Evolutionary conservation across 768 basidiomycete genomes (phyloP).

Genomic region (Auriscalpium microsporum): DNA sequence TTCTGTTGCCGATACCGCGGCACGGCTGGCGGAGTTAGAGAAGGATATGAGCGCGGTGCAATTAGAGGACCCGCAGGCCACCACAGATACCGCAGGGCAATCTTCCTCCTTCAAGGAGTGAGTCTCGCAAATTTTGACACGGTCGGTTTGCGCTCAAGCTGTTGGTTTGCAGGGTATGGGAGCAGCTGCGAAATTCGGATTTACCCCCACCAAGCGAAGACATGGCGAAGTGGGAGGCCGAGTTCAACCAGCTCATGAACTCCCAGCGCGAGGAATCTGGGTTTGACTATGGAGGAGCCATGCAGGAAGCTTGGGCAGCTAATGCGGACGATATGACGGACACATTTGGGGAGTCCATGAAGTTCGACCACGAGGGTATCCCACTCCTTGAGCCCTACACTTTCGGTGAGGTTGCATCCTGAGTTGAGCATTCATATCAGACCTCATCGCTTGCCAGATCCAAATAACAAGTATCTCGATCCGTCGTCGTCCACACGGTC

Average conservation of each 20-base stretch:
- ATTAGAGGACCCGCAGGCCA: constrained; percentile 10
- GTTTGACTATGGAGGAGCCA: constrained; percentile 49
- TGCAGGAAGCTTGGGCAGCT: constrained; percentile 53
- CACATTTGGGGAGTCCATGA: constrained; percentile 25
- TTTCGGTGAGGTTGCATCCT: constrained; percentile 52
- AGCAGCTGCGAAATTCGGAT: constrained; percentile 49
- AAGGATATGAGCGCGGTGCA: constrained; percentile 28
- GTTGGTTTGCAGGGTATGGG: constrained; percentile 43
- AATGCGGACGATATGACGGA: constrained; percentile 21
- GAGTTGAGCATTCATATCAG: background rate
- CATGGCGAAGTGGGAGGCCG: constrained; percentile 73
- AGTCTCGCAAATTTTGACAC: no score
- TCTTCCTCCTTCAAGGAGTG: no score
- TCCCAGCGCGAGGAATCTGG: constrained; percentile 52
- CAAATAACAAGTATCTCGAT: constrained; percentile 63
- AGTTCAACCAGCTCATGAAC: constrained; percentile 73
- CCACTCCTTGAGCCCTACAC: constrained; percentile 65
- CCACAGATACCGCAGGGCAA: no score
- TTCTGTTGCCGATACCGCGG: background rate
- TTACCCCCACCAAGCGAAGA: constrained; percentile 52
- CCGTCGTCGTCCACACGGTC: constrained; percentile 41
- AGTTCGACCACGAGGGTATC: constrained; percentile 66
- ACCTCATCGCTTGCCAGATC: constrained; percentile 35
- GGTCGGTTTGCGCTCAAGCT: no score
- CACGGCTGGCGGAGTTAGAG: constrained; percentile 42